A percentile compares a stretch with the other conserved stretches of the same genome.
Evolutionary conservation across 192 early-diverging fungal genomes (phyloP).

Genomic region (Linnemannia schmuckeri): DNA sequence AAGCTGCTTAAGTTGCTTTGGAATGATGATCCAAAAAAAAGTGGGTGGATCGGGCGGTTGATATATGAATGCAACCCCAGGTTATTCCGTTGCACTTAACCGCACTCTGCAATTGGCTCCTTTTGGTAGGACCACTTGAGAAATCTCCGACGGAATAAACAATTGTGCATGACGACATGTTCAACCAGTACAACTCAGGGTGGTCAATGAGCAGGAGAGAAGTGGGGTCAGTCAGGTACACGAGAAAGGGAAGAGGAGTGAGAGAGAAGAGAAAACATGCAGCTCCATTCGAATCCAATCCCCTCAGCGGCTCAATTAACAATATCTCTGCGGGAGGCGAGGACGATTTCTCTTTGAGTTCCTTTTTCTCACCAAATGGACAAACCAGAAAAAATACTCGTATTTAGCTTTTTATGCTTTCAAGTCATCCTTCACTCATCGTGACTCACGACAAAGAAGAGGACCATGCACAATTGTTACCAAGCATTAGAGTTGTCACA

Average conservation of each 20-base stretch:
- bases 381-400: too few relatives aligned
- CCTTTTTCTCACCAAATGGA: too few relatives aligned
- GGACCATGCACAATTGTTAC: background rate
- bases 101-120: background rate
- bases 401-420: background rate
- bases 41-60: background rate
- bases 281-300: constrained; percentile 1
- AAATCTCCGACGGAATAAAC: background rate
- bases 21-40: background rate
- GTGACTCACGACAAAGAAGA: background rate
- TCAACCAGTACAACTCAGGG: background rate
- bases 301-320: background rate
- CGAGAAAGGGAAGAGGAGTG: background rate
- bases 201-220: background rate
- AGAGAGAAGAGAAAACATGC: background rate
- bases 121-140: background rate
- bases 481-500: background rate
- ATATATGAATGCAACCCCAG: background rate
- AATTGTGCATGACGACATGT: constrained; percentile 1
- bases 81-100: background rate
- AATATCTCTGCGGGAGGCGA: background rate
- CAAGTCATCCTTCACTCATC: background rate
- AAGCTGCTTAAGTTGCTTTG: background rate
- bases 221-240: background rate
- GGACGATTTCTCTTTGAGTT: background rate